Evolutionary conservation across 2,329 filamentous ascomycete species (phyloP).

Genomic region (Neophaeococcomyces aloes): DNA sequence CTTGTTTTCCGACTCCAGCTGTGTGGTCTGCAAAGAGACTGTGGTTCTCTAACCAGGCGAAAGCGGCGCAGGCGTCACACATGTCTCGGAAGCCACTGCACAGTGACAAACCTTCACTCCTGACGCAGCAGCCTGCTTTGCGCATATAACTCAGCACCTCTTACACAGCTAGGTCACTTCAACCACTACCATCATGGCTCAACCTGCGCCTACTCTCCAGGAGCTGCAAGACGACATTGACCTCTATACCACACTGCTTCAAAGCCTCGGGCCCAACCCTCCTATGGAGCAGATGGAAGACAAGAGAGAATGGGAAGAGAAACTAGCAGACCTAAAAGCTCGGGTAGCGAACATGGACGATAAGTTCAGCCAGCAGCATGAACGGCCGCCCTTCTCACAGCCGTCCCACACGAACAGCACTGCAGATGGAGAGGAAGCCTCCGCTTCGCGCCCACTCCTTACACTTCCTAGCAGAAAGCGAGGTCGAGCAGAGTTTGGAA

Average conservation of each 20-base stretch:
- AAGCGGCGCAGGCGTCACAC: no score
- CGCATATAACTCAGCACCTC: not conserved
- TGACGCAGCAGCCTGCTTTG: not conserved
- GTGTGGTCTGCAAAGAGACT: no score
- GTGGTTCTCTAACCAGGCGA: no score
- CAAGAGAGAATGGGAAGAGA: not conserved
- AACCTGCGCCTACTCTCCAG: not conserved
- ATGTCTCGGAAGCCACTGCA: no score
- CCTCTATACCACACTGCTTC: not conserved
- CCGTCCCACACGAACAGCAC: not conserved
- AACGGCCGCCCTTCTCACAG: not conserved
- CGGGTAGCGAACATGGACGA: not conserved
- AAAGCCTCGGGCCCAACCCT: not conserved
- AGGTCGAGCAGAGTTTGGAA: conserved; percentile 11
- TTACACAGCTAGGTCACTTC: not conserved
- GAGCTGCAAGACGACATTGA: conserved; percentile 7
- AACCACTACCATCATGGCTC: not conserved
- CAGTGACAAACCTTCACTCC: not conserved
- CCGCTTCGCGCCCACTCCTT: not conserved
- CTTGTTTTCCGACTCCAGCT: not conserved
- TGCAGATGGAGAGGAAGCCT: not conserved
- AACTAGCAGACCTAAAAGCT: conserved; percentile 1
- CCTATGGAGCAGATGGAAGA: conserved; percentile 2
- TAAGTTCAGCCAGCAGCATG: not conserved
- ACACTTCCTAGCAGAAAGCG: conserved; percentile 16